phyloP scores from a whole-genome alignment of 163 green algal genomes.

The Prototheca wickerhamii region DNA sequence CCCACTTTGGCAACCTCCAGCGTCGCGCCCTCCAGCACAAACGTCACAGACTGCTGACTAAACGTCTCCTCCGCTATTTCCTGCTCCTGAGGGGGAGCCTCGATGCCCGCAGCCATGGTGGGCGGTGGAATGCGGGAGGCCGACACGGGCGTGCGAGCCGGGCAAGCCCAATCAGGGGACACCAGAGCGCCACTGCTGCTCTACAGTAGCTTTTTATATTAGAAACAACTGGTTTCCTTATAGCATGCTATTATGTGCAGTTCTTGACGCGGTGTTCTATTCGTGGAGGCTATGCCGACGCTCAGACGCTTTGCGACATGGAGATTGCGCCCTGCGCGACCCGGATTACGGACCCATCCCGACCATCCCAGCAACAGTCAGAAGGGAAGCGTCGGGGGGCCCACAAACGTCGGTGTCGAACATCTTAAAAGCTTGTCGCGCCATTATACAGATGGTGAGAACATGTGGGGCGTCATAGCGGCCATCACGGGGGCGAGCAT shows the following conservation, averaged over 20 bases:
- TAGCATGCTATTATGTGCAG: not conserved
- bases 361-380: not conserved
- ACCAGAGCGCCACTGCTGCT: not conserved
- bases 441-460: too few species aligned
- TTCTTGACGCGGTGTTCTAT: not conserved
- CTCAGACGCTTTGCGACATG: not conserved
- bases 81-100: constrained; percentile 6
- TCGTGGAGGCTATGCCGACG: not conserved
- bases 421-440: not conserved
- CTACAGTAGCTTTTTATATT: not conserved
- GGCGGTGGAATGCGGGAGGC: not conserved
- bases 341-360: not conserved
- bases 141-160: not conserved
- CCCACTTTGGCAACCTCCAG: constrained; percentile 90
- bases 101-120: constrained; percentile 16
- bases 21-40: constrained; percentile 87
- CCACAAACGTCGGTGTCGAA: not conserved
- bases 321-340: not conserved
- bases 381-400: not conserved
- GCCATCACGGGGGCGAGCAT: constrained; percentile 23
- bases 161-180: too few species aligned
- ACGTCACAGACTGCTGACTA: constrained; percentile 57
- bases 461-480: constrained; percentile 24
- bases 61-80: constrained; percentile 3
- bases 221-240: not conserved